Evolutionary conservation across 345 rosid species (phyloP), one percentile per base, ranked within the genome.

Genomic region (Euphorbia lathyris): DNA sequence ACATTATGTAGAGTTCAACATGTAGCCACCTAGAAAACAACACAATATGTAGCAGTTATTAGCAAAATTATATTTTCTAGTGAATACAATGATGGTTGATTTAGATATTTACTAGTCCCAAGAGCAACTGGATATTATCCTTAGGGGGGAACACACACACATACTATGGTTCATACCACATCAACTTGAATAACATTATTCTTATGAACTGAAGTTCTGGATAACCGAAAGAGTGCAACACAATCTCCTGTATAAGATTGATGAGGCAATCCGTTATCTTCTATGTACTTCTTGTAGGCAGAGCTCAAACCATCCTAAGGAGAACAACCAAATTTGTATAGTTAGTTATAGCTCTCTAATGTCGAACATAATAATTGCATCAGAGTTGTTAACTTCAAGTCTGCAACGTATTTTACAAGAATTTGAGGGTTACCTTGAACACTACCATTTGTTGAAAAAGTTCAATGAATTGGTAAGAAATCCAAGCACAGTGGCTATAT

Each of bases 271-370:
- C 82, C 90, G 80, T 83, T 86, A 61, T 90, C 97, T 62, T 83
- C 82, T 74, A 90, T 36, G 16, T 64, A 72, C 19, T 82, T 88
- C 79, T 92, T 92, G 88, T 87, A 96, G 64, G 97, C 91, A 69
- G 93, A 83, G 87, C 97, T 88, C 78, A 89, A 79, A 72, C 99
- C 99, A 67, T 98, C 99, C 99, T 96, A 77, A 25, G 29, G 50
- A 58, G 61, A 65, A 34, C 69, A 69, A 82, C 70, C 58, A 68
- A 63, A 75, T 72, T 10, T 51, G 63, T 14, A 72, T 40, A 67
- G 45, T 70, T 36, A 62, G 22, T 29, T 38, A 55, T 57, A 74
- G 51, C 64, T 51, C 42, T 50, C 51, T 66, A 60, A 42, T 22
- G 61, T 51, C 65, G 72, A 43, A 52, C 43, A 23, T 55, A 77